Conservation (phyloP, 495 filamentous ascomycete species). For the Lasiosphaeris hirsuta region DNA sequence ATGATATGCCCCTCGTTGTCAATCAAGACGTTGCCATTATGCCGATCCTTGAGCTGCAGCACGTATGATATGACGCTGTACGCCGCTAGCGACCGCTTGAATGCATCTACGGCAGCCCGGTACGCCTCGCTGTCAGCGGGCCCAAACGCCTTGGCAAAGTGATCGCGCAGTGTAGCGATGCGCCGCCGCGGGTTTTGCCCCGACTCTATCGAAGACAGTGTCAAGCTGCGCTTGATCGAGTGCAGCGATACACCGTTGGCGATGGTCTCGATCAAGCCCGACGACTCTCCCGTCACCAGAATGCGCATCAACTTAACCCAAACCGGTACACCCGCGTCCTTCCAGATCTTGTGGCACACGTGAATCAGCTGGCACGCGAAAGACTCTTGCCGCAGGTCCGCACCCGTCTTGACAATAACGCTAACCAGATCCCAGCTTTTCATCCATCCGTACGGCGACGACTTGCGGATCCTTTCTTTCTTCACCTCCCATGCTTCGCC, state of each 20-base stretch:
- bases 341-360: slow-evolving; percentile 72
- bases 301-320: slow-evolving; percentile 81
- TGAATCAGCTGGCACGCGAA: slow-evolving; percentile 76
- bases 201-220: slow-evolving; percentile 61
- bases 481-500: slow-evolving; percentile 74
- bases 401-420: slow-evolving; percentile 77
- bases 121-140: slow-evolving; percentile 58
- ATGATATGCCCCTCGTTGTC: slow-evolving; percentile 77
- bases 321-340: slow-evolving; percentile 65
- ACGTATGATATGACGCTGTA: slow-evolving; percentile 76
- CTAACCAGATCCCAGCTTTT: slow-evolving; percentile 77
- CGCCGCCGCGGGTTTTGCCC: slow-evolving; percentile 63
- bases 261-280: slow-evolving; percentile 75
- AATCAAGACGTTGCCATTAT: slow-evolving; percentile 77
- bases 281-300: slow-evolving; percentile 72
- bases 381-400: slow-evolving; percentile 71
- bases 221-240: slow-evolving; percentile 70
- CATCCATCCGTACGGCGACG: slow-evolving; percentile 73
- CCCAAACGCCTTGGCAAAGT: slow-evolving; percentile 73
- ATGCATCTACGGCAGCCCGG: slow-evolving; percentile 62
- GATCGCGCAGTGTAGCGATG: slow-evolving; percentile 70
- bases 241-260: slow-evolving; percentile 75
- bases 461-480: slow-evolving; percentile 70
- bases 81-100: slow-evolving; percentile 66
- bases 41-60: slow-evolving; percentile 74